Percentiles rank a stretch among this genome's conserved stretches.
Evolutionary conservation across 2,329 filamentous ascomycete species (phyloP).

Genomic region (Fusarium mangiferae): DNA sequence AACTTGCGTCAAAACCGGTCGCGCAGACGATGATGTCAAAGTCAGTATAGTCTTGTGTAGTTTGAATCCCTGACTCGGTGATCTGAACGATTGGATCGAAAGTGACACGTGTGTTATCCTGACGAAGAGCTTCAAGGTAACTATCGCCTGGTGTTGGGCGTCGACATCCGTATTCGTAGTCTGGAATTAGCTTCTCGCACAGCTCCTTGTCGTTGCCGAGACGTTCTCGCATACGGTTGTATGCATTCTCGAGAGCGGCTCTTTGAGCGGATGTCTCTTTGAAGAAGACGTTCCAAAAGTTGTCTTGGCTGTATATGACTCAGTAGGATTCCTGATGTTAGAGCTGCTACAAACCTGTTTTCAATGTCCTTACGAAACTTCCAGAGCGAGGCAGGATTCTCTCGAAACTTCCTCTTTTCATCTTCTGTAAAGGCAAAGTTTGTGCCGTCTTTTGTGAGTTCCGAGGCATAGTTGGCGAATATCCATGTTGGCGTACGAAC

Average conservation of each 20-base stretch:
- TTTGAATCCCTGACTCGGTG: constrained; percentile 4
- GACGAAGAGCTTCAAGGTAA: constrained; percentile 40
- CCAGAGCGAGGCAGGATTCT: not conserved
- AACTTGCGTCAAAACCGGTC: constrained; percentile 28
- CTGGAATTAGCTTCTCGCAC: constrained; percentile 29
- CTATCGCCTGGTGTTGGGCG: constrained; percentile 37
- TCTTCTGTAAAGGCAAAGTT: not conserved
- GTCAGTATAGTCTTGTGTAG: not conserved
- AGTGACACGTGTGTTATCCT: constrained; percentile 14
- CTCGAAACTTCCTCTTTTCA: not conserved
- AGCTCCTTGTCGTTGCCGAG: constrained; percentile 12
- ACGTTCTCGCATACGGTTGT: constrained; percentile 10
- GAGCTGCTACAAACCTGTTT: not conserved
- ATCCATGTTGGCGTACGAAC: not conserved
- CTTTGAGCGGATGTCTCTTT: not conserved
- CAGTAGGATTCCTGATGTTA: not conserved
- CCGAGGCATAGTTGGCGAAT: not conserved
- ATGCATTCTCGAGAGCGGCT: not conserved
- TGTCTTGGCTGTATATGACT: not conserved
- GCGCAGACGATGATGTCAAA: constrained; percentile 29
- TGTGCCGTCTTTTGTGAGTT: not conserved
- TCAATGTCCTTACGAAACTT: not conserved
- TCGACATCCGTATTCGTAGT: constrained; percentile 37
- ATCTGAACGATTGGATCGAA: constrained; percentile 8
- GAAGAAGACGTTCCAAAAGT: not conserved